Percentiles rank a stretch among this genome's conserved stretches.
phyloP scores from a whole-genome alignment of 352 stramenopile genomes.

The Phytophthora ramorum region DNA sequence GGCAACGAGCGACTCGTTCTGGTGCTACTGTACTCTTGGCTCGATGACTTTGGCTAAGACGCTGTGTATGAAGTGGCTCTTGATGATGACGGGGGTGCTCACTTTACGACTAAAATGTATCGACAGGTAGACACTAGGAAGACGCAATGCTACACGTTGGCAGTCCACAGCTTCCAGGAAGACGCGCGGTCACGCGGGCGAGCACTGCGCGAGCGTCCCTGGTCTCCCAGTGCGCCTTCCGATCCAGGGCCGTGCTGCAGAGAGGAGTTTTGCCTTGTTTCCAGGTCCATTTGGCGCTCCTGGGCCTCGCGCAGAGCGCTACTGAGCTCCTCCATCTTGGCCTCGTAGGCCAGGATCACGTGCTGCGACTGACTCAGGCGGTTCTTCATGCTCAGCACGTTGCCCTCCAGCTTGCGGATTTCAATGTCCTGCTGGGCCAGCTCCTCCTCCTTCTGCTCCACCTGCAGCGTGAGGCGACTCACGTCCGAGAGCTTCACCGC shows the following conservation, averaged over 20 bases:
- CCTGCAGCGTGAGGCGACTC: slow-evolving; percentile 67
- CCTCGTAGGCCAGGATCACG: slow-evolving; percentile 72
- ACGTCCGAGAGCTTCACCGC: slow-evolving; percentile 78
- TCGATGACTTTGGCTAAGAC: too few species aligned
- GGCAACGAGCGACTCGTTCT: slow-evolving; percentile 1
- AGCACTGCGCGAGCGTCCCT: slow-evolving; percentile 20
- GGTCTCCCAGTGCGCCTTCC: slow-evolving; percentile 3
- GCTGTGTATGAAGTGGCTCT: neutral
- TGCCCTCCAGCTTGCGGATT: slow-evolving; percentile 74
- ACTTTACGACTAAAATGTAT: slow-evolving; percentile 20
- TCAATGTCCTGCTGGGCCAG: slow-evolving; percentile 64
- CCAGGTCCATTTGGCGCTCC: slow-evolving; percentile 37
- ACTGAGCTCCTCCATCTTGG: slow-evolving; percentile 81
- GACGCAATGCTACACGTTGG: slow-evolving; percentile 30
- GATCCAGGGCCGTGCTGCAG: slow-evolving; percentile 13
- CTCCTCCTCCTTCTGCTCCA: slow-evolving; percentile 79
- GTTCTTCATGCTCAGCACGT: slow-evolving; percentile 72
- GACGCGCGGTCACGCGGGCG: slow-evolving; percentile 34
- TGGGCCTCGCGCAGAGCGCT: slow-evolving; percentile 59
- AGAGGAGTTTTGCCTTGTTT: slow-evolving; percentile 29
- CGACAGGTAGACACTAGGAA: neutral
- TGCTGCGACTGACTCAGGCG: slow-evolving; percentile 69
- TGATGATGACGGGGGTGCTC: slow-evolving; percentile 9
- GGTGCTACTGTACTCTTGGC: neutral
- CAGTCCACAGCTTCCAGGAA: slow-evolving; percentile 51